These are phyloP conservation scores for Penicillium angulare DNA, from an alignment of 495 filamentous ascomycete species.

Conservation along the genomic window DNA sequence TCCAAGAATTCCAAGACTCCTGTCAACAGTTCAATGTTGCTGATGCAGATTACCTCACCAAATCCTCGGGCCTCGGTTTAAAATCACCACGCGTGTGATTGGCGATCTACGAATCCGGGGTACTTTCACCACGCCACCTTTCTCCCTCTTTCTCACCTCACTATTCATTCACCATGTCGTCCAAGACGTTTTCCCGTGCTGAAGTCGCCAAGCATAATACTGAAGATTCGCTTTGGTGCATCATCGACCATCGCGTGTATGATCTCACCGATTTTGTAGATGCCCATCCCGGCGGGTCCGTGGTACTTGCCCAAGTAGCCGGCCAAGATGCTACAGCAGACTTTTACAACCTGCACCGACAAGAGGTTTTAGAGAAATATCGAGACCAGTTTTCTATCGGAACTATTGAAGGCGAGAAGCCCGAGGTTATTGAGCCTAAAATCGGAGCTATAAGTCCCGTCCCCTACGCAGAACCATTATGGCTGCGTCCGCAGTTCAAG, in stretches of 20 bases:
- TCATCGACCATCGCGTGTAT: conserved; percentile 60
- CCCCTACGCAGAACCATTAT: conserved; percentile 79
- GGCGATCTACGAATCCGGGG: conserved; percentile 15
- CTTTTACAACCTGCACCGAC: conserved; percentile 60
- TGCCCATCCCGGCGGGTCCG: conserved; percentile 59
- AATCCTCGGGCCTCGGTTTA: conserved; percentile 9
- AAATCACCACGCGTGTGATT: conserved; percentile 13
- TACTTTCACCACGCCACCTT: conserved; percentile 1
- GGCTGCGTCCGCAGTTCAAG: conserved; percentile 77
- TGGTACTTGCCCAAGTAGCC: conserved; percentile 53
- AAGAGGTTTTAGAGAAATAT: conserved; percentile 72
- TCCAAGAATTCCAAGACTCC: background rate
- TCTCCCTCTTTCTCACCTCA: background rate
- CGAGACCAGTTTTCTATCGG: conserved; percentile 66
- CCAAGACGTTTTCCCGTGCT: conserved; percentile 37
- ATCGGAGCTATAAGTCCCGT: conserved; percentile 70
- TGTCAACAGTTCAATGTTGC: background rate
- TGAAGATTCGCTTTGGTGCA: conserved; percentile 55
- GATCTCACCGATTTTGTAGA: conserved; percentile 57
- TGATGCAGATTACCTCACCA: background rate
- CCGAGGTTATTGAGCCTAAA: conserved; percentile 69
- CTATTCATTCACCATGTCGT: conserved; percentile 19
- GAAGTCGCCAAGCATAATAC: conserved; percentile 55
- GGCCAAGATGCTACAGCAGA: conserved; percentile 56
- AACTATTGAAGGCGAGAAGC: conserved; percentile 68